These are phyloP conservation scores for Apophysomyces variabilis DNA, from an alignment of 371 early-diverging fungal species.

Conservation along the genomic window DNA sequence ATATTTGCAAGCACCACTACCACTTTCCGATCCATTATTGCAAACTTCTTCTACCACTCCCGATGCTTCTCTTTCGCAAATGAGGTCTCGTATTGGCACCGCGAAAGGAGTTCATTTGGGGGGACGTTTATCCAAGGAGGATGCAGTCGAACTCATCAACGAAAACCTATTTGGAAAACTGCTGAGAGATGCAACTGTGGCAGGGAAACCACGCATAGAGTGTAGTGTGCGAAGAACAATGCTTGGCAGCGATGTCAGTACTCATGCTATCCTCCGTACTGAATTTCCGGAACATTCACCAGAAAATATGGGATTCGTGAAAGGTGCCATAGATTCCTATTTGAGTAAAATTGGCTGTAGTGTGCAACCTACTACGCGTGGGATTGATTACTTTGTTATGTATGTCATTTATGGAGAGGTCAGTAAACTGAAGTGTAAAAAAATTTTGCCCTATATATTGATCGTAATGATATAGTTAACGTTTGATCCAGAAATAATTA, in stretches of 20 bases:
- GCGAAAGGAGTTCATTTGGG: constrained; percentile 7
- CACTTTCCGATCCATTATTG: not conserved
- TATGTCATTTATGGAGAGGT: not conserved
- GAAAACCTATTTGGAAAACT: not conserved
- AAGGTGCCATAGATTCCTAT: not conserved
- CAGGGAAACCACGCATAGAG: constrained; percentile 3
- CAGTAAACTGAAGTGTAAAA: not conserved
- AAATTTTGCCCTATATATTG: not conserved
- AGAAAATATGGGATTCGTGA: not conserved
- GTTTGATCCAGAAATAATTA: not conserved
- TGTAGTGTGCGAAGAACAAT: not conserved
- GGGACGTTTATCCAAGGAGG: not conserved
- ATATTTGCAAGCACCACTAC: not conserved
- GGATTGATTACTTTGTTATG: constrained; percentile 1
- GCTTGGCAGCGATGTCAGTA: not conserved
- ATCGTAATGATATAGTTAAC: not conserved
- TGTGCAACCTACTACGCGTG: not conserved
- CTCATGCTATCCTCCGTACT: not conserved
- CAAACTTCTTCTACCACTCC: not conserved
- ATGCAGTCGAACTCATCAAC: not conserved
- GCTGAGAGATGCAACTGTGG: not conserved
- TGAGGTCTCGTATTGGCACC: not conserved
- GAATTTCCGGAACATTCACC: not conserved
- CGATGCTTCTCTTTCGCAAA: not conserved
- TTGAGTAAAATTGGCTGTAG: not conserved